Evolutionary conservation across 2,329 filamentous ascomycete species (phyloP), one percentile per base, ranked within the genome.

Genomic region (Alternaria sp.): DNA sequence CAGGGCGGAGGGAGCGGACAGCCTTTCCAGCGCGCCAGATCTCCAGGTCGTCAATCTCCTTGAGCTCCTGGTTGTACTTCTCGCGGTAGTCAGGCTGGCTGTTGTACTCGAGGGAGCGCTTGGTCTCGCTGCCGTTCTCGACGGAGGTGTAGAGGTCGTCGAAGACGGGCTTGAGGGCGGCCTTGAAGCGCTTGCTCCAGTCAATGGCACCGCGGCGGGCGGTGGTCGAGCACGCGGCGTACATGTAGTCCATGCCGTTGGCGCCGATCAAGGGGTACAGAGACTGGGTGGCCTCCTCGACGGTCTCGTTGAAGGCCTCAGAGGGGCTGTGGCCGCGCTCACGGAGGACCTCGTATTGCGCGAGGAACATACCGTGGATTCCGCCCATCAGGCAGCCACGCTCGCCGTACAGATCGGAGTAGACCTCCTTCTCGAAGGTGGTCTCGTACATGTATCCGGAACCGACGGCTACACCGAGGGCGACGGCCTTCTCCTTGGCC

Each of bases 201-300:
- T 99, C 96, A 82, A 99, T 97, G 85, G 96, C 96, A 84, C 96
- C 96, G 81, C 96, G 94, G 80, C 96, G 93, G 80, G 96, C 96
- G 63, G 96, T 99, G 81, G 96, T 99, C 70, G 95, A 98, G 92
- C 96, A 99, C 74, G 96, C 96, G 82, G 95, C 94, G 87, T 96
- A 99, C 96, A 99, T 99, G 94, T 96, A 99, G 88, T 99, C 96
- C 96, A 99, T 98, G 80, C 96, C 96, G 86, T 98, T 92, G 85
- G 89, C 89, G 80, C 95, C 96, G 80, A 99, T 99, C 80, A 99
- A 88, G 71, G 96, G 96, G 89, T 99, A 99, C 80, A 99, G 88
- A 73, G 89, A 93, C 89, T 99, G 96, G 57, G 96, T 99, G 72
- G 96, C 96, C 89, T 99, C 96, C 89, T 99, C 96, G 74, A 99